A percentile compares a stretch with the other conserved stretches of the same genome.
Conservation (phyloP, 2,329 filamentous ascomycete genomes). For the Clarireedia monteithiana region DNA sequence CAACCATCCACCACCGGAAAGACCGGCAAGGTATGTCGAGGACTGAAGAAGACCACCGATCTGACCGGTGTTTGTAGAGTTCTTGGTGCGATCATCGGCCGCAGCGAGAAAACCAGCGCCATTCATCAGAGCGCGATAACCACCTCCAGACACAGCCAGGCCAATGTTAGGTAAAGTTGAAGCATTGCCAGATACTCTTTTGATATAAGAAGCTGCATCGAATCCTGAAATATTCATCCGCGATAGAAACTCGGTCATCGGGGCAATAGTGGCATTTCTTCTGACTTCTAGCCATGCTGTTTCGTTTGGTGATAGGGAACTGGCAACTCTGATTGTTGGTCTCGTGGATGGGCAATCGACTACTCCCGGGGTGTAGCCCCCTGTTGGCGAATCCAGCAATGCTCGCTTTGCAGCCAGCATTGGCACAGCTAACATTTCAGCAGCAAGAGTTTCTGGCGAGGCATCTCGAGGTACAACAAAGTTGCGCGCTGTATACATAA, state of each 20-base stretch:
- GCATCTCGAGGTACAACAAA: constrained; percentile 17
- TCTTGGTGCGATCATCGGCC: constrained; percentile 65
- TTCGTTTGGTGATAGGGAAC: constrained; percentile 59
- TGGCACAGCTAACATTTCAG: constrained; percentile 19
- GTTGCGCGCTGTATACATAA: neutral
- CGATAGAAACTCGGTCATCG: constrained; percentile 67
- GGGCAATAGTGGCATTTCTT: constrained; percentile 62
- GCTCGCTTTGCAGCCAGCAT: constrained; percentile 21
- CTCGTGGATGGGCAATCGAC: constrained; percentile 63
- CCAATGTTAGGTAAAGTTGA: constrained; percentile 59
- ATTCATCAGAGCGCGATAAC: constrained; percentile 79
- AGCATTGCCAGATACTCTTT: constrained; percentile 45
- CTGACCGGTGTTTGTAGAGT: constrained; percentile 54
- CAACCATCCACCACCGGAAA: constrained; percentile 80
- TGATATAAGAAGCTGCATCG: constrained; percentile 67
- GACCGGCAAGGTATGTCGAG: constrained; percentile 70
- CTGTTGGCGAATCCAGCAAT: constrained; percentile 33
- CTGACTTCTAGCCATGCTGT: constrained; percentile 64
- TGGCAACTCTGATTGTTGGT: constrained; percentile 60
- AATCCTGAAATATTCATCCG: constrained; percentile 71
- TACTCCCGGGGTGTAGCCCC: constrained; percentile 63
- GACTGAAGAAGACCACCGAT: constrained; percentile 76
- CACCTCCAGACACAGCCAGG: constrained; percentile 74
- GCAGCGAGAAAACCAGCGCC: constrained; percentile 74
- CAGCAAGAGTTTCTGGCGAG: constrained; percentile 18